phyloP scores from a whole-genome alignment of 2,329 filamentous ascomycete species.

The Xylaria sp. region DNA sequence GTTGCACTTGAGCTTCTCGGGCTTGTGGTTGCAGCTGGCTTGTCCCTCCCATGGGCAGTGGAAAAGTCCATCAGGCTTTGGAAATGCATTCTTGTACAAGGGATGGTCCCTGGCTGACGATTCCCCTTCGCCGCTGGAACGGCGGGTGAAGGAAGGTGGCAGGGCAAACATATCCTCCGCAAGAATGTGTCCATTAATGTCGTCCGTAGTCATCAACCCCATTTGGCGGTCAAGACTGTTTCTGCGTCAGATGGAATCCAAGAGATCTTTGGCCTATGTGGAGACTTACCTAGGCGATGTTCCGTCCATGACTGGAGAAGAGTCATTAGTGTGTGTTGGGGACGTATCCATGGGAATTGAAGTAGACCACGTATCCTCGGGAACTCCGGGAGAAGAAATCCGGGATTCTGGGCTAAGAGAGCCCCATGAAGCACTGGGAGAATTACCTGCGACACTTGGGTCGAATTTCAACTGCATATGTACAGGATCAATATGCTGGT shows the following conservation, averaged over 20 bases:
- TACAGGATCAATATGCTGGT: conserved; percentile 67
- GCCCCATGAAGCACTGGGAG: conserved; percentile 64
- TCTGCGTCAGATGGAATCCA: conserved; percentile 48
- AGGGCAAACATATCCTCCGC: conserved; percentile 54
- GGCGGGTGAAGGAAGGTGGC: conserved; percentile 59
- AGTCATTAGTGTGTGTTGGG: conserved; percentile 59
- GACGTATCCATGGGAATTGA: conserved; percentile 54
- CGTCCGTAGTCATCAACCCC: conserved; percentile 53
- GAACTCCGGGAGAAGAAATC: conserved; percentile 61
- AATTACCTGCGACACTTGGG: conserved; percentile 59
- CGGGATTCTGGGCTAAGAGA: conserved; percentile 64
- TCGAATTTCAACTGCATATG: conserved; percentile 67
- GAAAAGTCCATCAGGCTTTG: conserved; percentile 81
- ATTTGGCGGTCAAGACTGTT: conserved; percentile 55
- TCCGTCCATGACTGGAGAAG: conserved; percentile 61
- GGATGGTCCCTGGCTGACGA: conserved; percentile 71
- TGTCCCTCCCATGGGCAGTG: conserved; percentile 89
- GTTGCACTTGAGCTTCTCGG: conserved; percentile 98
- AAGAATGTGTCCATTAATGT: conserved; percentile 52
- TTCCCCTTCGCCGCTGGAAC: conserved; percentile 64
- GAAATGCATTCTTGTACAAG: conserved; percentile 74
- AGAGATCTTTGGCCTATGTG: conserved; percentile 35
- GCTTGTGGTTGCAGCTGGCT: conserved; percentile 81
- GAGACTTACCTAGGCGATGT: conserved; percentile 65
- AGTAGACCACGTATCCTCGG: conserved; percentile 61